phyloP scores from a whole-genome alignment of 2,329 filamentous ascomycete genomes.

The Annulohypoxylon truncatum region DNA sequence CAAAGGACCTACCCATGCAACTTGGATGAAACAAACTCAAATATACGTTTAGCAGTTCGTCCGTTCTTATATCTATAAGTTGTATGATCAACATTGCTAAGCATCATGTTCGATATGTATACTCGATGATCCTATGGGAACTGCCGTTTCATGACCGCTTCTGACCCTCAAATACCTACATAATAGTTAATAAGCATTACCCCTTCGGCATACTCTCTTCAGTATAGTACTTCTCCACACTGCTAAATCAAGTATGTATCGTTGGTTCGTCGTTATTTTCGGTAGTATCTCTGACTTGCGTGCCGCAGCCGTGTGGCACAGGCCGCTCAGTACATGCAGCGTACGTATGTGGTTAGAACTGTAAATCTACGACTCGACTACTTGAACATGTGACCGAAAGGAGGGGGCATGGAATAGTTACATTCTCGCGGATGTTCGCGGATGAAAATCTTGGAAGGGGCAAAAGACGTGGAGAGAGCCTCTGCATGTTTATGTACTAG shows the following conservation, averaged over 20 bases:
- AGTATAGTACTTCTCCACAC: background rate
- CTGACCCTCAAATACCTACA: background rate
- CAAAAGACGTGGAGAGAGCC: background rate
- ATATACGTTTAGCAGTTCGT: too few species aligned
- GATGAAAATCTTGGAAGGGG: background rate
- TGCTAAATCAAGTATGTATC: background rate
- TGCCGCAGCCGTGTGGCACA: background rate
- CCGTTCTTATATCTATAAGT: too few species aligned
- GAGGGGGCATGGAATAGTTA: background rate
- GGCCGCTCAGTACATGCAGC: background rate
- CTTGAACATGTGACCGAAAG: background rate
- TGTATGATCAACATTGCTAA: background rate
- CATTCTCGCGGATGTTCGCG: conserved; percentile 3
- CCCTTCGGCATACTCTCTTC: background rate
- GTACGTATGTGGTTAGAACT: background rate
- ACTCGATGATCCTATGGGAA: background rate
- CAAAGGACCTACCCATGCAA: background rate
- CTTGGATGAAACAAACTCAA: background rate
- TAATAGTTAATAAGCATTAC: background rate
- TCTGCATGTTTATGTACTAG: too few species aligned
- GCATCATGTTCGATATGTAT: background rate
- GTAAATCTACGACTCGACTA: background rate
- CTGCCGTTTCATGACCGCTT: background rate
- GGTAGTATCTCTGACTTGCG: background rate
- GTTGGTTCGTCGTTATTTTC: background rate